A percentile compares a stretch with the other conserved stretches of the same genome.
Evolutionary conservation across 2,329 filamentous ascomycete species (phyloP).

Genomic region (Erysiphe pulchra): DNA sequence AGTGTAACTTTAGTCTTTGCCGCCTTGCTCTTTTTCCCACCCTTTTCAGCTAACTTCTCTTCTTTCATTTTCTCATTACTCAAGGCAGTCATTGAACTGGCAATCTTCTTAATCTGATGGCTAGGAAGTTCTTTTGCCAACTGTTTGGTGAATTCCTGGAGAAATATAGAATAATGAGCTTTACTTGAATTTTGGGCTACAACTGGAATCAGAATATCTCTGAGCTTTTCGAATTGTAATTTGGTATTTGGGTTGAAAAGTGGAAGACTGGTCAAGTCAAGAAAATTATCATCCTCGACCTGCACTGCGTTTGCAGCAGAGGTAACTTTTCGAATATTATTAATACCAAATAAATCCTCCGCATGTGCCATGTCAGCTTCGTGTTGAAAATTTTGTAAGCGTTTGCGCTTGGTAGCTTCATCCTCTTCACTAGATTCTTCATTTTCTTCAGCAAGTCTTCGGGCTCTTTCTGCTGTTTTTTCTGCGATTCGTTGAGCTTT

Average conservation of each 20-base stretch:
- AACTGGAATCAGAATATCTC: constrained; percentile 55
- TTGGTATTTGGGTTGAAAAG: constrained; percentile 82
- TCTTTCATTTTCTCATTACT: constrained; percentile 98
- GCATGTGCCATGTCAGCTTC: constrained; percentile 76
- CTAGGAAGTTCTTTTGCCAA: constrained; percentile 69
- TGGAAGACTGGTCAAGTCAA: constrained; percentile 57
- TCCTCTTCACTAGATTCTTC: constrained; percentile 36
- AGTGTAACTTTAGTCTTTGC: constrained; percentile 83
- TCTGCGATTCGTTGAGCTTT: constrained; percentile 72
- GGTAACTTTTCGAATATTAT: constrained; percentile 38
- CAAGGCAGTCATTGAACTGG: constrained; percentile 64
- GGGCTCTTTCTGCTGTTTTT: constrained; percentile 33
- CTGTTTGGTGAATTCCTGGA: constrained; percentile 75
- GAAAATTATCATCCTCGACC: constrained; percentile 47
- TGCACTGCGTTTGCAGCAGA: constrained; percentile 38
- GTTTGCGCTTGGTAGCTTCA: constrained; percentile 46
- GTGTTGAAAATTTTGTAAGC: constrained; percentile 57
- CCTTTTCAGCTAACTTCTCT: constrained; percentile 84
- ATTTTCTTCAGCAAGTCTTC: constrained; percentile 27
- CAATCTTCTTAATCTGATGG: constrained; percentile 90
- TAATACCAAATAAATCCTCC: constrained; percentile 63
- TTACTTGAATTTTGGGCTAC: constrained; percentile 57
- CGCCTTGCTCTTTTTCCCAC: constrained; percentile 89
- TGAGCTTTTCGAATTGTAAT: constrained; percentile 57
- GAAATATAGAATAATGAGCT: constrained; percentile 68